These are phyloP conservation scores for Sarocladium kiliense DNA, from an alignment of 2,329 filamentous ascomycete genomes.

Conservation along the genomic window DNA sequence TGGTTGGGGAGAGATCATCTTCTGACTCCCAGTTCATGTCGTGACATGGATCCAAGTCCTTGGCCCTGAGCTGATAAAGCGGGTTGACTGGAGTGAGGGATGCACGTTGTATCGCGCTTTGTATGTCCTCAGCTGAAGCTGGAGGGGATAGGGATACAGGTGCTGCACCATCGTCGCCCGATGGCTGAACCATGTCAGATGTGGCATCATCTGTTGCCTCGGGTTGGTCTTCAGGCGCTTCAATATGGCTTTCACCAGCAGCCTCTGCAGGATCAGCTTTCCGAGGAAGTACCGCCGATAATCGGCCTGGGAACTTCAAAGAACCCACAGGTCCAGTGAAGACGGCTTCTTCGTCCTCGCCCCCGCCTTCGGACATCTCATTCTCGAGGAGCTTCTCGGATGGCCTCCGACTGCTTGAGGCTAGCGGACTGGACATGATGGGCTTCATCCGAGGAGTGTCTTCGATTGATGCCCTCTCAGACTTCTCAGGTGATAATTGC, in stretches of 20 bases:
- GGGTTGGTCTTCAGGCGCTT: conserved; percentile 14
- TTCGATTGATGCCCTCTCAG: conserved; percentile 15
- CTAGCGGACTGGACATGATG: conserved; percentile 27
- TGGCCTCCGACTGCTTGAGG: conserved; percentile 20
- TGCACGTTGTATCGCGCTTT: background rate
- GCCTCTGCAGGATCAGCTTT: conserved; percentile 32
- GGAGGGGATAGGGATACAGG: background rate
- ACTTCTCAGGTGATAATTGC: conserved; percentile 19
- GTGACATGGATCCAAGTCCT: conserved; percentile 39
- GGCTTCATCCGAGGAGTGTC: conserved; percentile 32
- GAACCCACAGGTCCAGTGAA: conserved; percentile 28
- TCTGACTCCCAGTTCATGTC: conserved; percentile 48
- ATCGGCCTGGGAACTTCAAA: conserved; percentile 37
- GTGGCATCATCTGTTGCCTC: conserved; percentile 10
- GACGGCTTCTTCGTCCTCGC: conserved; percentile 16
- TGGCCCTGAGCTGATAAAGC: conserved; percentile 37
- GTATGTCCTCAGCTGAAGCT: background rate
- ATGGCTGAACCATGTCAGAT: background rate
- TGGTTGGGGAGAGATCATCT: conserved; percentile 37
- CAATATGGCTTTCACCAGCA: conserved; percentile 11
- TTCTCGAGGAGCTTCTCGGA: conserved; percentile 31
- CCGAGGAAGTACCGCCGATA: conserved; percentile 40
- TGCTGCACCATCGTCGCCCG: background rate
- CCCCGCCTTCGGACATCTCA: background rate
- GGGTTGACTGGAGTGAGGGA: conserved; percentile 11